Conservation (phyloP, 768 basidiomycete species). For the Boletus pseudopeckii region DNA sequence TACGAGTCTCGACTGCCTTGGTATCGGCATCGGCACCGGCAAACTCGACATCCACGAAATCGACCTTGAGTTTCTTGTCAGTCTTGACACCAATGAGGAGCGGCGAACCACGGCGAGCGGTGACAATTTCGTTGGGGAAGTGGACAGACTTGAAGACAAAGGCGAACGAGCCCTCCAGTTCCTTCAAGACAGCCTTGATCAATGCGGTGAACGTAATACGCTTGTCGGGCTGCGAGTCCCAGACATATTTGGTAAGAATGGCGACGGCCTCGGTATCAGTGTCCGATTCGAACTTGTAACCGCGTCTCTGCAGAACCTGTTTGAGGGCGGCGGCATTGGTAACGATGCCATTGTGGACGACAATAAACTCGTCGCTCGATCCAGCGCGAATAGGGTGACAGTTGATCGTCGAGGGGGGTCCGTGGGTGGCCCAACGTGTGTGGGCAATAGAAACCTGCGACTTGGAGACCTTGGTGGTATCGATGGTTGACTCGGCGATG, state of each 20-base stretch:
- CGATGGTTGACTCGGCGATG: conserved; percentile 66
- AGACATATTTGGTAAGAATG: conserved; percentile 94
- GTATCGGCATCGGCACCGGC: conserved; percentile 64
- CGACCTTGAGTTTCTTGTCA: conserved; percentile 99
- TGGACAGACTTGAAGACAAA: conserved; percentile 98
- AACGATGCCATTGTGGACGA: conserved; percentile 99
- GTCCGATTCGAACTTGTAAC: conserved; percentile 90
- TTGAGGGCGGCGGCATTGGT: conserved; percentile 89
- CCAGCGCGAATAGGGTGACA: conserved; percentile 95
- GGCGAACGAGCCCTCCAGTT: conserved; percentile 97
- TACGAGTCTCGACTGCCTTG: conserved; percentile 42
- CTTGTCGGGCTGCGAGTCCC: conserved; percentile 87
- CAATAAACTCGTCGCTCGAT: conserved; percentile 73
- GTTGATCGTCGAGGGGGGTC: conserved; percentile 80
- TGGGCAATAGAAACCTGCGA: conserved; percentile 97
- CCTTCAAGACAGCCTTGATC: conserved; percentile 93
- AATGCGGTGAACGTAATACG: conserved; percentile 84
- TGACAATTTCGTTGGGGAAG: conserved; percentile 94
- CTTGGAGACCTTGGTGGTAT: conserved; percentile 73
- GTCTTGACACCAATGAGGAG: conserved; percentile 98
- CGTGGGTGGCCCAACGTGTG: conserved; percentile 99
- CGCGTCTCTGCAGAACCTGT: conserved; percentile 91
- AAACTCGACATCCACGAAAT: conserved; percentile 98
- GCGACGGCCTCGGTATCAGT: conserved; percentile 98
- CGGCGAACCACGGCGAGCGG: conserved; percentile 95